Evolutionary conservation across 345 rosid species (phyloP), one percentile per base, ranked within the genome.

Genomic region (Alliaria petiolata): DNA sequence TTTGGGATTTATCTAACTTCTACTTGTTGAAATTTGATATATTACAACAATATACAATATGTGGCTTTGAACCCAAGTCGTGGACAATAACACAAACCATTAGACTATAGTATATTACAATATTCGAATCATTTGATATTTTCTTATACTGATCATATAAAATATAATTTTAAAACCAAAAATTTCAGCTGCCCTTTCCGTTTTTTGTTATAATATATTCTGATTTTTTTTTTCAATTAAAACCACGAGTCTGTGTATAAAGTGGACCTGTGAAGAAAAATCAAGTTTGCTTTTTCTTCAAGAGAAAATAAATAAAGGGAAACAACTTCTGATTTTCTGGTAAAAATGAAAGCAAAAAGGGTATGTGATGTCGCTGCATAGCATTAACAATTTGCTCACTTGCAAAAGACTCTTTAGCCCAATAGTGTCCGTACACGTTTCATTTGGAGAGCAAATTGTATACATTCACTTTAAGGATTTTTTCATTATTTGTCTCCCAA

Each of bases 321-420:
- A 44, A 62, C 28, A 25, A 42, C 14, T 52, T 42, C 60, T 55
- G 40, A 33, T 9, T 55, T 55, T 55, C 20, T 53, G 45, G 28
- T 52, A 10, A 46, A 43, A 46, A 13, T 16, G 31, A 54, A 64
- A 14, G 14, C 35, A 72, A 67, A 57, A 74, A 74, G 39, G 0
- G 46, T 22, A 31, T 25, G 36, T 67, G 44, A 46, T 56, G 71
- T 73, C 50, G 71, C 43, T 73, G 4, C 26, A 57, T 47, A 65
- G 45, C 66, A 55, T 66, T 65, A 30, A 39, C 49, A 72, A 70
- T 79, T 80, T 76, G 79, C 42, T 65, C 62, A 74, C 36, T 63
- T 74, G 70, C 67, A 67, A 62, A 74, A 62, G 79, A 75, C 56
- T 71, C 69, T 8, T 49, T 71, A 47, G 11, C 26, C 73, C 75